These are phyloP conservation scores for Penicillium janthinellum DNA, from an alignment of 2,329 filamentous ascomycete species.

Conservation along the genomic window DNA sequence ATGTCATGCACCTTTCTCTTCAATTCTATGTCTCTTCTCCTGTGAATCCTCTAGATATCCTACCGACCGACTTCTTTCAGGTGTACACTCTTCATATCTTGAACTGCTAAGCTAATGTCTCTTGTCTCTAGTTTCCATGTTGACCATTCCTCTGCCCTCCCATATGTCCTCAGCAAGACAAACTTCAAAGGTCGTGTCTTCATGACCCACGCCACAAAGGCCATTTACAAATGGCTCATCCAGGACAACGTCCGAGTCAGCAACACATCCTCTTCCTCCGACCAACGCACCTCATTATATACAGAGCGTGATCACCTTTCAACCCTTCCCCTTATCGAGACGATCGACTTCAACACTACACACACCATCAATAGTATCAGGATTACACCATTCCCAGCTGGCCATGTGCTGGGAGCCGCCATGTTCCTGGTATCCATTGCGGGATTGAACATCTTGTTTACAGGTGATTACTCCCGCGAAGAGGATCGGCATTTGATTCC, in stretches of 20 bases:
- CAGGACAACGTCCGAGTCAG: constrained; percentile 91
- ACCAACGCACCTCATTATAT: constrained; percentile 72
- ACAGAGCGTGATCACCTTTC: constrained; percentile 94
- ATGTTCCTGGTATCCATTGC: constrained; percentile 99
- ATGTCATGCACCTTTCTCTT: constrained; percentile 16
- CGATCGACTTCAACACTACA: constrained; percentile 97
- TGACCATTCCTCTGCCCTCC: constrained; percentile 97
- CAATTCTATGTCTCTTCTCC: constrained; percentile 12
- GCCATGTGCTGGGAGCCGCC: constrained; percentile 94
- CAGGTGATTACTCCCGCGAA: constrained; percentile 94
- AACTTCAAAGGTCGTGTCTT: constrained; percentile 96
- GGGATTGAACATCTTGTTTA: constrained; percentile 94
- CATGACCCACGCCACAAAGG: constrained; percentile 99
- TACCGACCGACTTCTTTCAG: background rate
- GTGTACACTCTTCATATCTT: constrained; percentile 3
- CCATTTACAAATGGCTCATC: constrained; percentile 99
- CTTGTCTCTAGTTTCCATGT: constrained; percentile 77
- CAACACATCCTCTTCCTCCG: constrained; percentile 66
- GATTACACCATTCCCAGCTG: constrained; percentile 94
- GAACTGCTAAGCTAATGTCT: constrained; percentile 30
- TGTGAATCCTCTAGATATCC: background rate
- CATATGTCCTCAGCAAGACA: constrained; percentile 95
- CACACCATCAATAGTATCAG: constrained; percentile 95
- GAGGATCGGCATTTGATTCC: constrained; percentile 95
- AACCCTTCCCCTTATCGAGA: constrained; percentile 91